Evolutionary conservation across 306 rosid genomes (phyloP), one percentile per base, ranked within the genome.

Genomic region (Cicer bijugum): DNA sequence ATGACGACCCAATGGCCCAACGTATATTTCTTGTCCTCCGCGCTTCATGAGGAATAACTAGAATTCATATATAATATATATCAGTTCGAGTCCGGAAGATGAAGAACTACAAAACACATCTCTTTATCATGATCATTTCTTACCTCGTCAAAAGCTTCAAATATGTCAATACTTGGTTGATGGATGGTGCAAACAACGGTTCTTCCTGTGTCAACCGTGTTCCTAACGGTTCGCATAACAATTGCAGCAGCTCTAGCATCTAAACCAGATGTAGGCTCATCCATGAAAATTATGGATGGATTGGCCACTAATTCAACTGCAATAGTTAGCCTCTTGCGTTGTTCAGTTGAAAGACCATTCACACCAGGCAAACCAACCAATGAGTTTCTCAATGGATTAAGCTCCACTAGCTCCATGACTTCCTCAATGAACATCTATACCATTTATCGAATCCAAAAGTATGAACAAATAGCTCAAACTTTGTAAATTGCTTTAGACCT

Each of bases 191-290:
- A 92, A 16, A 90, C 95, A 28, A 92, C 98, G 2, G 96, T 92
- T 82, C 98, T 78, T 39, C 98, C 98, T 0, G 97, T 92, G 86
- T 92, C 94, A 51, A 92, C 98, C 0, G 96, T 92, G 84, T 88
- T 92, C 40, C 96, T 86, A 1, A 92, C 92, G 0, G 98, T 90
- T 82, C 98, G 86, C 96, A 92, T 92, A 17, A 92, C 98, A 70
- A 92, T 87, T n/a, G 98, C 98, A 5, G 98, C 92, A 5, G 98
- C 95, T 77, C 98, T 84, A 43, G 98, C 96, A 82, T 92, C 98
- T 38, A 92, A 85, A 0, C 98, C 98, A 11, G 96, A 92, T 42
- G 96, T 92, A 63, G 98, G 98, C 85, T 92, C 98, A 20, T 92
- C 98, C 98, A 92, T 92, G 85, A 90, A 92, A 67, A 92, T 92